phyloP scores from a whole-genome alignment of 768 basidiomycete species.

The Podaxis rugospora region DNA sequence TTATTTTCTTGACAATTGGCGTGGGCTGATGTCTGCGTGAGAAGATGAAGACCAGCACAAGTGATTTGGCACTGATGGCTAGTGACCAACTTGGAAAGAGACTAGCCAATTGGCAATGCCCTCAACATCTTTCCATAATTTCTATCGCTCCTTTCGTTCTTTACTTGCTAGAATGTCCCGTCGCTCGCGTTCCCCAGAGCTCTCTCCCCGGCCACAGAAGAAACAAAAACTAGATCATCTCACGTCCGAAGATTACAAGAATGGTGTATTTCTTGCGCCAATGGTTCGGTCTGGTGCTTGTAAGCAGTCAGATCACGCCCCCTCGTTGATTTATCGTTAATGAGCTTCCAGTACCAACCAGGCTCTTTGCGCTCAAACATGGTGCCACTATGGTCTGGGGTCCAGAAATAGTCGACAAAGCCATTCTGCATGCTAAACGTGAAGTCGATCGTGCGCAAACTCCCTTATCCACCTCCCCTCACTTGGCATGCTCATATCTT shows the following conservation, averaged over 20 bases:
- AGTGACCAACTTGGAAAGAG: slow-evolving; percentile 1
- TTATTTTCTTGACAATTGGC: slow-evolving; percentile 1
- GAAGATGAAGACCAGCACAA: slow-evolving; percentile 14
- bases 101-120: not conserved
- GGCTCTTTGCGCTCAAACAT: slow-evolving; percentile 84
- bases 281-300: slow-evolving; percentile 95
- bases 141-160: slow-evolving; percentile 1
- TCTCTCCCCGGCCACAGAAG: slow-evolving; percentile 46
- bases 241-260: slow-evolving; percentile 71
- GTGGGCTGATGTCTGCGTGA: not conserved
- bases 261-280: slow-evolving; percentile 93
- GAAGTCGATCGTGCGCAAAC: slow-evolving; percentile 75
- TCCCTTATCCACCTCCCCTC: not conserved
- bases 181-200: slow-evolving; percentile 47
- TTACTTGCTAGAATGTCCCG: slow-evolving; percentile 38
- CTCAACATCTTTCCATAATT: not conserved
- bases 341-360: slow-evolving; percentile 64
- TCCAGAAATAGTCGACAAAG: slow-evolving; percentile 95
- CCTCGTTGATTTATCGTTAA: slow-evolving; percentile 13
- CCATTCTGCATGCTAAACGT: slow-evolving; percentile 81
- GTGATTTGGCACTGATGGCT: not conserved
- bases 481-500: not conserved
- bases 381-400: slow-evolving; percentile 95
- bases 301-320: slow-evolving; percentile 35
- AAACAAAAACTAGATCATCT: slow-evolving; percentile 55